A percentile compares a stretch with the other conserved stretches of the same genome.
Conservation (phyloP, 2,329 filamentous ascomycete genomes). For the Pseudogymnoascus destructans region DNA sequence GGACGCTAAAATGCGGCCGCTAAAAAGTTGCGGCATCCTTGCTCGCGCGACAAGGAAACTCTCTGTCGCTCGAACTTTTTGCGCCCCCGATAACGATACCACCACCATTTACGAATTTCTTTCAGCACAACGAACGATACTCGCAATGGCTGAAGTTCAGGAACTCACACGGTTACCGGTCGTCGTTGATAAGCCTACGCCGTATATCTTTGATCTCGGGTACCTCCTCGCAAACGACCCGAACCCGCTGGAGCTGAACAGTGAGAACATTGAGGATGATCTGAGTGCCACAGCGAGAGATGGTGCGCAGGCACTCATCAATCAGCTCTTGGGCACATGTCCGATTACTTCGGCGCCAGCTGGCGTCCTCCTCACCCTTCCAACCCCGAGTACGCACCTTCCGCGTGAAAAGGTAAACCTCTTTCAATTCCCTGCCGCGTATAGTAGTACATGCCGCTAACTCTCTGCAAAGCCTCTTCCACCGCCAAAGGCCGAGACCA, state of each 20-base stretch:
- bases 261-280: slow-evolving; percentile 45
- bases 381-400: slow-evolving; percentile 52
- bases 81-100: slow-evolving; percentile 1
- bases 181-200: slow-evolving; percentile 67
- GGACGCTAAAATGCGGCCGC: slow-evolving; percentile 18
- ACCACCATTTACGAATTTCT: not conserved
- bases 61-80: not conserved
- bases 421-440: not conserved
- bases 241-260: slow-evolving; percentile 57
- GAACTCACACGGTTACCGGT: slow-evolving; percentile 36
- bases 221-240: slow-evolving; percentile 77
- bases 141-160: slow-evolving; percentile 6
- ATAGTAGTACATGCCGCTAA: not conserved
- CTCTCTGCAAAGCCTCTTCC: slow-evolving; percentile 48
- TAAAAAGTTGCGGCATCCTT: slow-evolving; percentile 11
- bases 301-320: slow-evolving; percentile 81
- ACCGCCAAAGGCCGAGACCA: slow-evolving; percentile 67
- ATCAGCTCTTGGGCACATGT: slow-evolving; percentile 85
- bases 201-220: slow-evolving; percentile 85
- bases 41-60: not conserved
- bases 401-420: slow-evolving; percentile 64
- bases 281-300: slow-evolving; percentile 69
- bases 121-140: not conserved
- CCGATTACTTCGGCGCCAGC: slow-evolving; percentile 55
- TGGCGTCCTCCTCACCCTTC: slow-evolving; percentile 69